Evolutionary conservation across 768 basidiomycete genomes (phyloP).

Genomic region (Boletus rufocinnamomeus): DNA sequence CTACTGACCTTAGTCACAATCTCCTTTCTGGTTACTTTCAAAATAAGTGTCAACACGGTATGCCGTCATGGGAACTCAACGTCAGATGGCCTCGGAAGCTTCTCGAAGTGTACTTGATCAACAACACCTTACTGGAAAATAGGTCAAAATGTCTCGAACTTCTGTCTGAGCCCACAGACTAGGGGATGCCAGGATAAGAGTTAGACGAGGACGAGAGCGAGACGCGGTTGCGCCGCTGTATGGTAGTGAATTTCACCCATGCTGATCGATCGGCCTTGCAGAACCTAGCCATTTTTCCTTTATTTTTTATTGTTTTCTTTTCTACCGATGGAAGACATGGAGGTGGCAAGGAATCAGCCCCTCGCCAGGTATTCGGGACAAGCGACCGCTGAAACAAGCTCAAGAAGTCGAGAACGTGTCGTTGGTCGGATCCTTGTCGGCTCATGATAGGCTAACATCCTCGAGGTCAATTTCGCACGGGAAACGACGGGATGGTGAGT

Average conservation of each 20-base stretch:
- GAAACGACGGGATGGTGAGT: background rate
- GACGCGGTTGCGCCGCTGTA: background rate
- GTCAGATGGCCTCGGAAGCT: too few relatives aligned
- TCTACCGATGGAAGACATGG: background rate
- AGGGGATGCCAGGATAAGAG: too few relatives aligned
- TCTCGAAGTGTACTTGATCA: too few relatives aligned
- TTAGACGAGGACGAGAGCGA: background rate
- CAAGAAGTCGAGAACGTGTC: background rate
- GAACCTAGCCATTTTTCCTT: background rate
- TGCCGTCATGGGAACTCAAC: too few relatives aligned
- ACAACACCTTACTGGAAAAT: too few relatives aligned
- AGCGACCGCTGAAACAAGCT: background rate
- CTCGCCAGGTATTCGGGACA: background rate
- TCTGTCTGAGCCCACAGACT: too few relatives aligned
- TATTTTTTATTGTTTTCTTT: background rate
- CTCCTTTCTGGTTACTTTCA: too few relatives aligned
- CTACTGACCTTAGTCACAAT: too few relatives aligned
- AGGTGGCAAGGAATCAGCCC: background rate
- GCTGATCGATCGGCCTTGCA: constrained; percentile 5
- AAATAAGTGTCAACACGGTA: too few relatives aligned
- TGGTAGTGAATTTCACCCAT: background rate
- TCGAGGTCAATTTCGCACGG: constrained; percentile 1
- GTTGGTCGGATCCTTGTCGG: too few relatives aligned
- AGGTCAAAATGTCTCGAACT: too few relatives aligned
- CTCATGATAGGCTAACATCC: too few relatives aligned